phyloP scores from a whole-genome alignment of 257 asterid species.

The Primulina huaijiensis region DNA sequence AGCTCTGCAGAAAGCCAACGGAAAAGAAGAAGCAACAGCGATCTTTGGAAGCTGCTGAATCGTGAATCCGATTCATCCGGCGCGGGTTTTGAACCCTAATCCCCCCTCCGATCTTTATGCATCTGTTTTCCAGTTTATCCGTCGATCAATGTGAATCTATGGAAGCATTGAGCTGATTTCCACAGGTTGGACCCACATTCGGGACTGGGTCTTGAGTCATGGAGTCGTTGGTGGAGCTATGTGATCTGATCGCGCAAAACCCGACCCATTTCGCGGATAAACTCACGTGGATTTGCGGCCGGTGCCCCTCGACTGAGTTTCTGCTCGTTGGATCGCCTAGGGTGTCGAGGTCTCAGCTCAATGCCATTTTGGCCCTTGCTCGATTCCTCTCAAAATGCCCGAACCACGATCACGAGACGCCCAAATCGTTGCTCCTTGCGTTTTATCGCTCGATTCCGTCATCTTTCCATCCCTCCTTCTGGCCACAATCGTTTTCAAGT shows the following conservation, averaged over 20 bases:
- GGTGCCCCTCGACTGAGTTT: slow-evolving; percentile 81
- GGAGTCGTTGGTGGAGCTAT: slow-evolving; percentile 86
- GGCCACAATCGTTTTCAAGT: slow-evolving; percentile 79
- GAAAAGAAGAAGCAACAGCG: not conserved
- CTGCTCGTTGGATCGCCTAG: slow-evolving; percentile 70
- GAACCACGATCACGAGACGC: slow-evolving; percentile 51
- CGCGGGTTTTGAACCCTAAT: not conserved
- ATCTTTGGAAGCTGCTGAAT: not conserved
- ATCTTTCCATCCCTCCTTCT: slow-evolving; percentile 56
- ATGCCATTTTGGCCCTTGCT: slow-evolving; percentile 72
- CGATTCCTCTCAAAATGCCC: slow-evolving; percentile 79
- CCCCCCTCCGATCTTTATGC: not conserved
- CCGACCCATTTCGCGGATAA: slow-evolving; percentile 65
- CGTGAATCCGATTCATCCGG: not conserved
- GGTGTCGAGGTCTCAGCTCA: slow-evolving; percentile 84
- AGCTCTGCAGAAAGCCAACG: no score
- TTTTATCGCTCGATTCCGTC: slow-evolving; percentile 76
- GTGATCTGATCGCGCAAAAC: slow-evolving; percentile 71
- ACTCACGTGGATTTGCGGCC: slow-evolving; percentile 81
- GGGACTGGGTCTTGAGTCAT: slow-evolving; percentile 37
- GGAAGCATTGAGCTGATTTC: not conserved
- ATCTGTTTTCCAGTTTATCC: not conserved
- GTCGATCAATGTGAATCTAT: not conserved
- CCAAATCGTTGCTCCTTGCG: slow-evolving; percentile 67
- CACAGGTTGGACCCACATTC: not conserved